Evolutionary conservation across 495 filamentous ascomycete genomes (phyloP).

Genomic region (Aspergillus sparsus): DNA sequence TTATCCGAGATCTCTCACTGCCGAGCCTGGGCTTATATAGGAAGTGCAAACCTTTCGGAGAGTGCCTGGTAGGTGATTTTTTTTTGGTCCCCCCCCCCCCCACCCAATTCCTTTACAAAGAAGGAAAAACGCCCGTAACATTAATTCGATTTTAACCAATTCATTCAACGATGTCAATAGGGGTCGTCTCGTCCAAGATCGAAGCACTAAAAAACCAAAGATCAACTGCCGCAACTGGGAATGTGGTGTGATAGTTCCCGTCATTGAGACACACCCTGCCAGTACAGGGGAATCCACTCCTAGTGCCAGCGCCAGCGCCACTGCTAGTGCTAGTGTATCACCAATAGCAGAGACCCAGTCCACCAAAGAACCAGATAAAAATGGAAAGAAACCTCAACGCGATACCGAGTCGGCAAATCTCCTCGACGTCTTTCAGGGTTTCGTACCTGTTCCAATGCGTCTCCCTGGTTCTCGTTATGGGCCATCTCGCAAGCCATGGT

Average conservation of each 20-base stretch:
- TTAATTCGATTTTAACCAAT: not conserved
- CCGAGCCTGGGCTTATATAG: conserved; percentile 78
- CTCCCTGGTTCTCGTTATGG: conserved; percentile 56
- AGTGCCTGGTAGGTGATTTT: conserved; percentile 75
- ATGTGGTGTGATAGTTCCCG: conserved; percentile 78
- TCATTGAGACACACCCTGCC: conserved; percentile 20
- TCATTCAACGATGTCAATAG: conserved; percentile 28
- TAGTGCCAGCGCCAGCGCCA: not conserved
- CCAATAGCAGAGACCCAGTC: not conserved
- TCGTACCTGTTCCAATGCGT: conserved; percentile 72
- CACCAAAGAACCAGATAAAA: not conserved
- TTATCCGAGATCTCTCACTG: conserved; percentile 29
- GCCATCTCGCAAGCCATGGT: conserved; percentile 57
- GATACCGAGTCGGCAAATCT: conserved; percentile 12
- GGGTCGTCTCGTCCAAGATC: conserved; percentile 74
- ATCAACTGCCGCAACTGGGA: conserved; percentile 94
- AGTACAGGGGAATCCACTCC: not conserved
- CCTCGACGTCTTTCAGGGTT: conserved; percentile 53
- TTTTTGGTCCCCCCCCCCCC: too few relatives aligned
- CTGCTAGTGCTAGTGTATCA: not conserved
- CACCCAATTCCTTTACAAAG: not conserved
- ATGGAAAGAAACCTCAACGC: not conserved
- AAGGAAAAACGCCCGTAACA: too few relatives aligned
- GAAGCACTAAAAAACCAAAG: conserved; percentile 61
- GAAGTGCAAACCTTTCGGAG: conserved; percentile 88